phyloP scores from a whole-genome alignment of 2,329 filamentous ascomycete genomes.

The Emergomyces orientalis region DNA sequence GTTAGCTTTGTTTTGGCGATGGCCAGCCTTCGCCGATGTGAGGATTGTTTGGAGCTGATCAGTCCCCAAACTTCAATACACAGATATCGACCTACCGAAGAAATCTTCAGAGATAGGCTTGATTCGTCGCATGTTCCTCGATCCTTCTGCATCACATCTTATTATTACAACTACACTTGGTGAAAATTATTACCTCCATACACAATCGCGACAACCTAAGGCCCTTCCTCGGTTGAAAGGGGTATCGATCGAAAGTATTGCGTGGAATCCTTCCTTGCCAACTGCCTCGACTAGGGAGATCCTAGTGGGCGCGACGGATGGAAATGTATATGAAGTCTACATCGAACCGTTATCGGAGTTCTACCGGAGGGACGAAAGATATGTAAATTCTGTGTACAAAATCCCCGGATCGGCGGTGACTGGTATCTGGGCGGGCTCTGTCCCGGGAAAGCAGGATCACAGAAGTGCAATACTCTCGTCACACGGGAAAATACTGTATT shows the following conservation, averaged over 20 bases:
- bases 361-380: slow-evolving; percentile 90
- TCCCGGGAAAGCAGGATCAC: slow-evolving; percentile 59
- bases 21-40: background rate
- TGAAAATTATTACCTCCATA: slow-evolving; percentile 97
- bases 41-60: background rate
- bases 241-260: slow-evolving; percentile 77
- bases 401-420: slow-evolving; percentile 73
- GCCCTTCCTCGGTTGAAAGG: slow-evolving; percentile 72
- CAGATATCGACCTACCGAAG: slow-evolving; percentile 95
- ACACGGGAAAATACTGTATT: slow-evolving; percentile 66
- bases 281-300: slow-evolving; percentile 94
- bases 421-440: slow-evolving; percentile 72
- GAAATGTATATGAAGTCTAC: slow-evolving; percentile 88
- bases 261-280: slow-evolving; percentile 89
- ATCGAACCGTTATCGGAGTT: slow-evolving; percentile 93
- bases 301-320: slow-evolving; percentile 80
- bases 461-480: slow-evolving; percentile 74
- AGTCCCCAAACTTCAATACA: background rate
- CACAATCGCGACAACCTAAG: slow-evolving; percentile 81
- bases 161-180: slow-evolving; percentile 83
- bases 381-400: slow-evolving; percentile 74
- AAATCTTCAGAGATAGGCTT: slow-evolving; percentile 83
- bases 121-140: slow-evolving; percentile 93
- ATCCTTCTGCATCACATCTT: slow-evolving; percentile 90
- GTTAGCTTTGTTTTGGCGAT: slow-evolving; percentile 12